Conservation (phyloP, 371 early-diverging fungal species). For the Actinomucor elegans region DNA sequence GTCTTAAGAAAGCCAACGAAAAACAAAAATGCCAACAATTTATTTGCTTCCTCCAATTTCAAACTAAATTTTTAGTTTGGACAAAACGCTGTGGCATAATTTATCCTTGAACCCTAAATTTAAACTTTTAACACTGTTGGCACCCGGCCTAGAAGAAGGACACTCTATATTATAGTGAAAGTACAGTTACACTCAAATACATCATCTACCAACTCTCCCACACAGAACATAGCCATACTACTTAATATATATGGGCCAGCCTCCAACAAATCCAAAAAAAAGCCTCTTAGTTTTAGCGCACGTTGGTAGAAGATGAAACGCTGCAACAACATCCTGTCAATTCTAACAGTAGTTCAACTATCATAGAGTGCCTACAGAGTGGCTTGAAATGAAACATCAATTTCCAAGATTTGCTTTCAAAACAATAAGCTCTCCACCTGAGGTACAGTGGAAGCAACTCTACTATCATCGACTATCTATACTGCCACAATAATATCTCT, state of each 20-base stretch:
- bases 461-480: background rate
- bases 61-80: background rate
- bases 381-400: background rate
- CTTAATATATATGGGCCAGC: background rate
- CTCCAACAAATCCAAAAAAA: background rate
- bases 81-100: constrained; percentile 2
- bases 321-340: no score
- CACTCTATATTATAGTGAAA: constrained; percentile 3
- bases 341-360: background rate
- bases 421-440: background rate
- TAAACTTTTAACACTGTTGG: background rate
- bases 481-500: no score
- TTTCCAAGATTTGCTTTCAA: background rate
- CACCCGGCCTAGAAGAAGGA: background rate
- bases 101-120: background rate
- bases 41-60: background rate
- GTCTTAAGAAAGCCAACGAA: constrained; percentile 3
- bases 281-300: no score
- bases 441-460: background rate
- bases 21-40: background rate
- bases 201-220: no score
- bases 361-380: background rate
- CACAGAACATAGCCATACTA: background rate
- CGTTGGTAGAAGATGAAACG: no score
- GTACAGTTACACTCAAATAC: no score